phyloP scores from a whole-genome alignment of 1,284 basidiomycete species.

The Macrocybe sp. region DNA sequence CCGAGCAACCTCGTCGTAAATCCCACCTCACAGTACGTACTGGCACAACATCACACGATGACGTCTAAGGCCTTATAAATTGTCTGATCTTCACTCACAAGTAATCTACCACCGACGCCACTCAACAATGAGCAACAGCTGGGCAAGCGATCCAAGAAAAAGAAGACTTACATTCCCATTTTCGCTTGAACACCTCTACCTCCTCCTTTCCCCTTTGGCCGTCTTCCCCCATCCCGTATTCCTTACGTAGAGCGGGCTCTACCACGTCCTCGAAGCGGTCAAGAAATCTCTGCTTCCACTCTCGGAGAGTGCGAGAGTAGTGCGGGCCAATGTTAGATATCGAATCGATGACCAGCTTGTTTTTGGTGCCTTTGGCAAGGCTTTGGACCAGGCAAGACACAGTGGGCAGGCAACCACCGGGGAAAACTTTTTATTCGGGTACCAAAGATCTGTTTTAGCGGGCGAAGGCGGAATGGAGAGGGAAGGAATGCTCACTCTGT shows the following conservation, averaged over 20 bases:
- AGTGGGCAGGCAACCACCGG: constrained; percentile 72
- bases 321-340: constrained; percentile 79
- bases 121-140: constrained; percentile 4
- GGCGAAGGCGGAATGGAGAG: constrained; percentile 1
- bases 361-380: constrained; percentile 49
- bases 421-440: constrained; percentile 51
- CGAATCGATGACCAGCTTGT: constrained; percentile 64
- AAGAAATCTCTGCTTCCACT: constrained; percentile 70
- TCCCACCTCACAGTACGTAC: constrained; percentile 65
- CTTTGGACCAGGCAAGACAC: constrained; percentile 58
- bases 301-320: constrained; percentile 79
- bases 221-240: constrained; percentile 55
- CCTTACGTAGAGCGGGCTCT: constrained; percentile 54
- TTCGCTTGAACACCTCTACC: constrained; percentile 73
- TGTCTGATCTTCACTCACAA: constrained; percentile 26
- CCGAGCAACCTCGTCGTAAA: constrained; percentile 68
- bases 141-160: background rate
- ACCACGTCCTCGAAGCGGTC: constrained; percentile 61
- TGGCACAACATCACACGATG: constrained; percentile 35
- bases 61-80: constrained; percentile 15
- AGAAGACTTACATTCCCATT: constrained; percentile 68
- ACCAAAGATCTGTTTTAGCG: background rate
- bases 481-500: constrained; percentile 11
- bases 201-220: constrained; percentile 44
- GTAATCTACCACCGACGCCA: constrained; percentile 27